Conservation (phyloP, 2,329 filamentous ascomycete genomes). For the Monilinia vaccinii-corymbosi region DNA sequence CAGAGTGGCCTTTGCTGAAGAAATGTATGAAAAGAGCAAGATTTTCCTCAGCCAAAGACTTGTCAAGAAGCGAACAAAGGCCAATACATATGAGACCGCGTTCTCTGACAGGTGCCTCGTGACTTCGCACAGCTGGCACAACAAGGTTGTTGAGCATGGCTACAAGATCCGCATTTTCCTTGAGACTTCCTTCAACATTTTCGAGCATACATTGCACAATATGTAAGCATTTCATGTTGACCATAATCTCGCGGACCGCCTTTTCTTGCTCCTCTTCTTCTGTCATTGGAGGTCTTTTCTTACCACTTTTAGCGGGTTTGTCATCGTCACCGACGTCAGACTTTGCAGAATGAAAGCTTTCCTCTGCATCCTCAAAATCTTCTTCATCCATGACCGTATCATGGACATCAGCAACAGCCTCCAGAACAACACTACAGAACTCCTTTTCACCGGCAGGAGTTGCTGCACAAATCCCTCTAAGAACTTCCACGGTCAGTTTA, state of each 20-base stretch:
- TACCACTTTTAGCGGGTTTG: slow-evolving; percentile 38
- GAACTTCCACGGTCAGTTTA: slow-evolving; percentile 72
- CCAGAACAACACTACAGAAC: slow-evolving; percentile 77
- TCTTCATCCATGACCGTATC: slow-evolving; percentile 76
- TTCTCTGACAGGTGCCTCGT: slow-evolving; percentile 87
- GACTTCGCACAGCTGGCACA: slow-evolving; percentile 86
- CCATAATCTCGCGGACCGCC: slow-evolving; percentile 81
- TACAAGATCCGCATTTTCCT: slow-evolving; percentile 83
- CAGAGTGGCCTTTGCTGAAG: slow-evolving; percentile 85
- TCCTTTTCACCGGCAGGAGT: slow-evolving; percentile 68
- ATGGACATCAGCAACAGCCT: slow-evolving; percentile 93
- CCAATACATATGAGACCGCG: slow-evolving; percentile 83
- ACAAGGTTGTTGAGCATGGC: slow-evolving; percentile 98
- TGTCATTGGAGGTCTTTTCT: slow-evolving; percentile 39
- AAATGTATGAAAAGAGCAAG: slow-evolving; percentile 90
- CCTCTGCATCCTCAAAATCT: slow-evolving; percentile 50
- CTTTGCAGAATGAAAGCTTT: slow-evolving; percentile 88
- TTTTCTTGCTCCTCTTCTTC: slow-evolving; percentile 63
- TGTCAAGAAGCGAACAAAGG: slow-evolving; percentile 82
- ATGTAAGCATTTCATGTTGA: slow-evolving; percentile 97
- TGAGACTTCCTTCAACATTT: slow-evolving; percentile 79
- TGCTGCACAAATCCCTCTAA: slow-evolving; percentile 73
- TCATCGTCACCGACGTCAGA: slow-evolving; percentile 70
- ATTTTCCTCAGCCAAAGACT: slow-evolving; percentile 86
- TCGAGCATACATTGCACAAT: slow-evolving; percentile 97